Percentiles rank a stretch among this genome's conserved stretches.
Conservation (phyloP, 345 rosid genomes). For the Linum trigynum region DNA sequence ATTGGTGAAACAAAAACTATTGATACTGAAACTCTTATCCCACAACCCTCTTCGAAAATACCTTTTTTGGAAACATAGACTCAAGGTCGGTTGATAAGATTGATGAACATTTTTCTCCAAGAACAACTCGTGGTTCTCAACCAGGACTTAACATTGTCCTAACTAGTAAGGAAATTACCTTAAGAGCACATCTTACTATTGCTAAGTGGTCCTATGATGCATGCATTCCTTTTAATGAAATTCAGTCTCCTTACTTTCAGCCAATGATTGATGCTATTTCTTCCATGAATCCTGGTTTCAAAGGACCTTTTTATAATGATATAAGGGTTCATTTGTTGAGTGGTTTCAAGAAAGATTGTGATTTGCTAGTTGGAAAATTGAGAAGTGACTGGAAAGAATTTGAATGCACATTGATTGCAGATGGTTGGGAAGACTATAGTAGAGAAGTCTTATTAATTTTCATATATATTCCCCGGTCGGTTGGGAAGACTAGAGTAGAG, state of each 20-base stretch:
- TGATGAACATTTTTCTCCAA: too few species aligned
- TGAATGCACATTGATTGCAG: not conserved
- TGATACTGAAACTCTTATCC: too few species aligned
- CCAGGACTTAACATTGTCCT: not conserved
- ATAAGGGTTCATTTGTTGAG: too few species aligned
- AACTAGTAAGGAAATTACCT: not conserved
- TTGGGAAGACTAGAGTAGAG: too few species aligned
- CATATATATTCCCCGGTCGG: not conserved
- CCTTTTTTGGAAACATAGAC: too few species aligned
- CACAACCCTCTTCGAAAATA: too few species aligned
- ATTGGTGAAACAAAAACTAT: too few species aligned
- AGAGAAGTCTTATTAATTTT: constrained; percentile 3
- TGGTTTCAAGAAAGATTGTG: not conserved
- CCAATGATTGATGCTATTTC: not conserved
- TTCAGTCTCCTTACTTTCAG: not conserved
- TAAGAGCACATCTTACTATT: not conserved
- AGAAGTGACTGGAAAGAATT: not conserved
- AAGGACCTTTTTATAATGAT: too few species aligned
- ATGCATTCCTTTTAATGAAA: not conserved
- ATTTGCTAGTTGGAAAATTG: not conserved
- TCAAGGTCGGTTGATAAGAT: too few species aligned
- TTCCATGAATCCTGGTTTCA: too few species aligned
- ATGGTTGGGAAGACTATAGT: not conserved
- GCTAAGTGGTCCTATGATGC: not conserved
- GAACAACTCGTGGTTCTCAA: too few species aligned